Percentiles rank a stretch among this genome's conserved stretches.
Conservation (phyloP, 2,329 filamentous ascomycete species). For the Penicillium hordei region DNA sequence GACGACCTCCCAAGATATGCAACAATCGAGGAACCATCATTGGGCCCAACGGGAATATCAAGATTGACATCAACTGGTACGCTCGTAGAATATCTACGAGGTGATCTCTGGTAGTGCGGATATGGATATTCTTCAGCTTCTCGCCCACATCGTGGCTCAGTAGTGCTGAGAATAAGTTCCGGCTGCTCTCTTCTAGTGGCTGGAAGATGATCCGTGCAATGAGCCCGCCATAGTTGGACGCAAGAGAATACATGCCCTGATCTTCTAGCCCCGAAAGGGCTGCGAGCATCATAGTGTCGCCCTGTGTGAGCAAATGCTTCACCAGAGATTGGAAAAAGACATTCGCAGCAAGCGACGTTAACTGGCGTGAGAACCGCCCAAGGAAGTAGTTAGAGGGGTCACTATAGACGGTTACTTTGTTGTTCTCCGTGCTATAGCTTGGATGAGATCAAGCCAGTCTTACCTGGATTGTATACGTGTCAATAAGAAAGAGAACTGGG, state of each 20-base stretch:
- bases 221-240: constrained; percentile 90
- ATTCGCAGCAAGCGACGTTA: constrained; percentile 72
- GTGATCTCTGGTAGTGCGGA: constrained; percentile 34
- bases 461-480: constrained; percentile 47
- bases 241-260: constrained; percentile 89
- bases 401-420: constrained; percentile 22
- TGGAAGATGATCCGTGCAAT: constrained; percentile 88
- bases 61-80: constrained; percentile 72
- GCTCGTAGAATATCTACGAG: constrained; percentile 59
- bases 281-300: constrained; percentile 85
- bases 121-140: constrained; percentile 17
- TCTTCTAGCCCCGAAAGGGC: constrained; percentile 72
- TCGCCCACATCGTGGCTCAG: constrained; percentile 50
- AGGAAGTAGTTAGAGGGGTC: constrained; percentile 50
- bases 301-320: constrained; percentile 92
- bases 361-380: constrained; percentile 65
- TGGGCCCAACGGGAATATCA: constrained; percentile 71
- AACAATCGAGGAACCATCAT: constrained; percentile 72
- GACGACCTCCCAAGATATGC: constrained; percentile 69
- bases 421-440: neutral
- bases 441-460: constrained; percentile 8
- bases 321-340: constrained; percentile 84
- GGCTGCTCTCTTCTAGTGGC: constrained; percentile 89
- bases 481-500: constrained; percentile 69
- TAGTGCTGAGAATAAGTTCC: constrained; percentile 83